phyloP scores from a whole-genome alignment of 2,329 filamentous ascomycete species.

The Didymella pomorum region DNA sequence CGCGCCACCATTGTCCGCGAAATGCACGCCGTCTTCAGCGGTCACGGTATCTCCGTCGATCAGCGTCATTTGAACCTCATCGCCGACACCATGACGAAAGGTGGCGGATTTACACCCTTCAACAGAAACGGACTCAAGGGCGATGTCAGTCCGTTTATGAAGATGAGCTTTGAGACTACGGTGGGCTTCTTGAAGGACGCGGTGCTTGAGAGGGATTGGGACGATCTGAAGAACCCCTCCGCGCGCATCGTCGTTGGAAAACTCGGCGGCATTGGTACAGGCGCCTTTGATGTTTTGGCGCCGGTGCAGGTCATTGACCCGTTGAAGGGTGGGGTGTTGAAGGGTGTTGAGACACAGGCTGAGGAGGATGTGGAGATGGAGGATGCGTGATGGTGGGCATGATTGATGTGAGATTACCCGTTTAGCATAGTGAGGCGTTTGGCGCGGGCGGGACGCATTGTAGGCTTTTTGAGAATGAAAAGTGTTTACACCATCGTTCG shows the following conservation, averaged over 20 bases:
- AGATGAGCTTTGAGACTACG: slow-evolving; percentile 99
- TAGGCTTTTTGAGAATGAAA: neutral
- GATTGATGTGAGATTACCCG: neutral
- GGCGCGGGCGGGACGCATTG: neutral
- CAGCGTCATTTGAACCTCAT: slow-evolving; percentile 93
- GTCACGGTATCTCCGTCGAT: slow-evolving; percentile 92
- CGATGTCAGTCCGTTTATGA: slow-evolving; percentile 90
- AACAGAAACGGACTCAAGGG: slow-evolving; percentile 87
- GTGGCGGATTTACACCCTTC: slow-evolving; percentile 88
- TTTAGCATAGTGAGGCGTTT: neutral
- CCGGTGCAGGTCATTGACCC: slow-evolving; percentile 43
- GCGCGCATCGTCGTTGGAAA: slow-evolving; percentile 87
- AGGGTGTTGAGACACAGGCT: slow-evolving; percentile 21
- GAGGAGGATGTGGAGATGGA: slow-evolving; percentile 28
- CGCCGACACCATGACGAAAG: slow-evolving; percentile 96
- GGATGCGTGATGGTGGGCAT: slow-evolving; percentile 7
- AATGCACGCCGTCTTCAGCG: slow-evolving; percentile 82
- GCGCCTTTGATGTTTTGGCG: slow-evolving; percentile 83
- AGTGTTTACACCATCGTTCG: neutral
- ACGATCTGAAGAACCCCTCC: slow-evolving; percentile 85
- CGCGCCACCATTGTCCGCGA: slow-evolving; percentile 87
- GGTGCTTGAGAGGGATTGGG: slow-evolving; percentile 87
- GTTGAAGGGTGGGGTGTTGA: slow-evolving; percentile 30
- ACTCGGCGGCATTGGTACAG: slow-evolving; percentile 84
- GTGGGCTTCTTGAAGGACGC: slow-evolving; percentile 93